phyloP scores from a whole-genome alignment of 495 filamentous ascomycete genomes.

The Aspergillus taichungensis region DNA sequence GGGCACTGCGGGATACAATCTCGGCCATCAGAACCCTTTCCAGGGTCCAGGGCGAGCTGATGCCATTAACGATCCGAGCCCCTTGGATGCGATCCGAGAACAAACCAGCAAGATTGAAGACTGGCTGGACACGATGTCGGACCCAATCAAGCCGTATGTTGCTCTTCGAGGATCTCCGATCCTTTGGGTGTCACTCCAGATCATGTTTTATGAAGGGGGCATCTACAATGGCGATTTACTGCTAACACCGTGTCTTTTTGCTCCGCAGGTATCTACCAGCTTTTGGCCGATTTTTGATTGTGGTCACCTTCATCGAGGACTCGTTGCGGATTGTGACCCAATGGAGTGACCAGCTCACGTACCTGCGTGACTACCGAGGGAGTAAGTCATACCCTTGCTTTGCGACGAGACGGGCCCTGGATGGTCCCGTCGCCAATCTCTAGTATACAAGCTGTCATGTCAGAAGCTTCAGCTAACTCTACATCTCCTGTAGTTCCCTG shows the following conservation, averaged over 20 bases:
- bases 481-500: conserved; percentile 55
- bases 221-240: conserved; percentile 7
- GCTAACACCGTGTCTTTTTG: conserved; percentile 29
- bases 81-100: conserved; percentile 82
- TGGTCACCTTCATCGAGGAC: conserved; percentile 97
- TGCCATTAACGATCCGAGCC: conserved; percentile 66
- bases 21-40: conserved; percentile 70
- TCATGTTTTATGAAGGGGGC: background rate
- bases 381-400: conserved; percentile 47
- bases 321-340: conserved; percentile 93
- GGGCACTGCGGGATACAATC: conserved; percentile 92
- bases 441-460: background rate
- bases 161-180: background rate
- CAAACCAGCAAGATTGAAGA: conserved; percentile 99
- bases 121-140: conserved; percentile 76
- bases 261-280: conserved; percentile 74
- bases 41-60: conserved; percentile 54
- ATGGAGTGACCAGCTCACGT: conserved; percentile 92
- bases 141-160: conserved; percentile 93
- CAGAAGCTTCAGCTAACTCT: conserved; percentile 10
- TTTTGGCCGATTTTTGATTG: conserved; percentile 94
- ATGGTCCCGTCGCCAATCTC: background rate
- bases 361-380: conserved; percentile 85
- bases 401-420: too few relatives aligned
- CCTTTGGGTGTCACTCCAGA: background rate